These are phyloP conservation scores for Ophiostoma sp. DNA, from an alignment of 2,329 filamentous ascomycete genomes.

Conservation along the genomic window DNA sequence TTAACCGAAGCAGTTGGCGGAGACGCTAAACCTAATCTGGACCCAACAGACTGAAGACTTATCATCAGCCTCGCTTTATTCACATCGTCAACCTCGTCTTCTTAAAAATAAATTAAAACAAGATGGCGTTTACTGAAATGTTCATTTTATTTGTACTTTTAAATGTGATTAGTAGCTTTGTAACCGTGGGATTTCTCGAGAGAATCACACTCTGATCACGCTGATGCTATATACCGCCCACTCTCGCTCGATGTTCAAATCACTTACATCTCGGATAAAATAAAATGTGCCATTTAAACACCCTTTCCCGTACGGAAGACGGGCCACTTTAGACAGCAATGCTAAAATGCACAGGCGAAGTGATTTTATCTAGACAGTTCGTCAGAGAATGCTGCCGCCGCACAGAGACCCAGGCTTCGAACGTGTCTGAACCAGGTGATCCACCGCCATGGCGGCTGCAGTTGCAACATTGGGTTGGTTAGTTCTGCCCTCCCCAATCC, in stretches of 20 bases:
- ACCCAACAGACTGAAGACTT: neutral
- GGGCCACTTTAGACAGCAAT: neutral
- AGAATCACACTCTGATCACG: no score
- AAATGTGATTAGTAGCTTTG: no score
- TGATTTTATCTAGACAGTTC: neutral
- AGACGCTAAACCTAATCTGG: neutral
- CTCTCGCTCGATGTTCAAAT: neutral
- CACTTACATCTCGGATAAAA: neutral
- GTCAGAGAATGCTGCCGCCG: neutral
- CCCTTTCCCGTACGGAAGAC: neutral
- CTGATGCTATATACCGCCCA: neutral
- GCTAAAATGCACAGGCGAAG: neutral
- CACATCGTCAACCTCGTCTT: neutral
- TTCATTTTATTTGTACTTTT: no score
- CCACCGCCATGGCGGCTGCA: neutral
- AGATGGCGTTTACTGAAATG: neutral
- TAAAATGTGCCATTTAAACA: neutral
- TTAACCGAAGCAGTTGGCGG: neutral
- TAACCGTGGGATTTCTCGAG: no score
- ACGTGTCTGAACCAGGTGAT: constrained; percentile 5
- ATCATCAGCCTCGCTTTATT: neutral
- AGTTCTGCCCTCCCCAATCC: neutral
- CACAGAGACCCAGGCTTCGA: neutral
- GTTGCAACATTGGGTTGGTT: neutral
- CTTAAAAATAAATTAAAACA: no score